Evolutionary conservation across 2,329 filamentous ascomycete genomes (phyloP).

Genomic region (Alternaria viburni): DNA sequence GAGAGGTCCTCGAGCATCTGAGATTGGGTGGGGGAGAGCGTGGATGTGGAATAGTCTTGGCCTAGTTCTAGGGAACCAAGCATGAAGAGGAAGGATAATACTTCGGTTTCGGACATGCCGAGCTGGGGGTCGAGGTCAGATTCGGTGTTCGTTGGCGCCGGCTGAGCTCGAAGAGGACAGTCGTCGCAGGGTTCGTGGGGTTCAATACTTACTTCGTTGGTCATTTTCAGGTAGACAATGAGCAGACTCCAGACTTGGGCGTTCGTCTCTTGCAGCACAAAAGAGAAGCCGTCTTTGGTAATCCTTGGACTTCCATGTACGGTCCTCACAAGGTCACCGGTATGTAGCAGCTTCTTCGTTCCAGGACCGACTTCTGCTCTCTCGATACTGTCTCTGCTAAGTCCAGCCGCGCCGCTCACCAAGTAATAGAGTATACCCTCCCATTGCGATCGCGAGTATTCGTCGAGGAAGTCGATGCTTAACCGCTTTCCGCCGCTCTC

Average conservation of each 20-base stretch:
- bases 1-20: conserved; percentile 90
- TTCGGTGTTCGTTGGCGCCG: not conserved
- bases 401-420: conserved; percentile 72
- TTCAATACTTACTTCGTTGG: conserved; percentile 60
- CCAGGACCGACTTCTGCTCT: conserved; percentile 59
- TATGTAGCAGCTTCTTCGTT: conserved; percentile 83
- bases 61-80: conserved; percentile 92
- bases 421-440: conserved; percentile 96
- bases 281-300: conserved; percentile 92
- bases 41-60: conserved; percentile 84
- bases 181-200: not conserved
- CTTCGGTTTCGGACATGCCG: conserved; percentile 86
- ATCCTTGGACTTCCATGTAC: conserved; percentile 68
- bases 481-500: conserved; percentile 68
- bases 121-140: conserved; percentile 49
- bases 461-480: conserved; percentile 76
- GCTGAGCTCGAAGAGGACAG: not conserved
- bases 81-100: conserved; percentile 94
- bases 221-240: conserved; percentile 89
- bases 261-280: conserved; percentile 92
- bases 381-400: conserved; percentile 49
- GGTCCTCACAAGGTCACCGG: conserved; percentile 78
- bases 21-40: conserved; percentile 78
- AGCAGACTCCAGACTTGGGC: conserved; percentile 96
- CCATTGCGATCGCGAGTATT: conserved; percentile 88